Evolutionary conservation across 306 rosid species (phyloP), one percentile per base, ranked within the genome.

Genomic region (Cyclanthera cordifolia): DNA sequence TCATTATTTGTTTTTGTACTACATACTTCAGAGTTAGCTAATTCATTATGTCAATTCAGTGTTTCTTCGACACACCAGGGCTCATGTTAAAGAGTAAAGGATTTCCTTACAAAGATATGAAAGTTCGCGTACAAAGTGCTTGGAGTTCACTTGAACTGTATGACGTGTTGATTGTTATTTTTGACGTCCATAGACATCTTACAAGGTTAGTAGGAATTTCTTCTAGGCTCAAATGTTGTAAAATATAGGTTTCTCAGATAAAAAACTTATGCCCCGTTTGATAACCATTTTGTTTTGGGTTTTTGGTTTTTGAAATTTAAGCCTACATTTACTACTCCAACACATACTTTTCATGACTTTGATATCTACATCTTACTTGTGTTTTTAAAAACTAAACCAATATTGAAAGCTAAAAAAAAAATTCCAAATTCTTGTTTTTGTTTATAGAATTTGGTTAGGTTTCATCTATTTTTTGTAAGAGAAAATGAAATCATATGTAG

Each of bases 51-150:
- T 25, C 46, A 71, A 53, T 82, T 84, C 92, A 90, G 99, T 93
- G 96, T 73, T 85, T 93, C 82, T 93, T 93, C 68, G 96, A 93
- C 75, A 90, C 99, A 6, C 99, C 96, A 27, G 99, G 99, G 73
- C 84, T 93, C 49, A 79, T 75, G 69, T 75, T 93, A 65, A 87
- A 83, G 61, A 73, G 69, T 16, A 73, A 76, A 50, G 96, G 99
- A 78, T 61, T 73, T 78, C 95, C 88, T 65, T 74, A 84, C 77
- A 86, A 80, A 79, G 99, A 93, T 85, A 79, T 86, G 82, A 93
- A 86, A 82, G 89, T 41, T 66, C 99, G 95, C 23, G 89, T 93
- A 53, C 89, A 93, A 82, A 93, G 96, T 88, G 94, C 90, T 63
- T 93, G 99, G 99, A 88, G 85, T 81, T 87, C 99, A 48, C 78